Evolutionary conservation across 345 rosid genomes (phyloP), one percentile per base, ranked within the genome.

Genomic region (Euphorbia tirucalli): DNA sequence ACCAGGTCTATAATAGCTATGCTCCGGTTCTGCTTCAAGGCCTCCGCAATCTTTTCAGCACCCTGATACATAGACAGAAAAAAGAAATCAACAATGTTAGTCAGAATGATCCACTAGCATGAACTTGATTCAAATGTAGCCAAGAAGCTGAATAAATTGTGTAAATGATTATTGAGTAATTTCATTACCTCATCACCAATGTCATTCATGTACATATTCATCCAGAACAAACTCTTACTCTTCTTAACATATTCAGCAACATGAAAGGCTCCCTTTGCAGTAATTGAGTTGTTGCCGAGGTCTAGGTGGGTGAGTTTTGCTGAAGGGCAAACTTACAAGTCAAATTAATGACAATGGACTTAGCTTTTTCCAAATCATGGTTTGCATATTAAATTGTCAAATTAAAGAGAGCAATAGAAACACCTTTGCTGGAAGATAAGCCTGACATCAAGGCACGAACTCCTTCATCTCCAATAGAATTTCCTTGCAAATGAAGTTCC

Each of bases 121-220:
- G 16, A 48, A 30, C 7, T 55, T 54, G 58, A 21, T 13, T 71
- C 22, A 48, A 21, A 46, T 14, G 31, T 31, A 11, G 5, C 49
- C 62, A 71, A 66, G 21, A 70, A 14, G 37, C 31, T 43, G n/a
- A 30, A 69, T 30, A 19, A 35, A 19, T 27, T 13, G 59, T 52
- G 11, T 4, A 31, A 27, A 69, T 18, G 18, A 67, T 27, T 44
- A 68, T 30, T 48, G 25, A 60, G 61, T 70, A 71, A 70, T 19
- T 57, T 31, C 44, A 70, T 60, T 86, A 94, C 97, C 97, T 90
- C 95, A 80, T 92, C 96, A 22, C 97, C 92, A 32, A 94, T 83
- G 85, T 94, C 98, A 80, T 94, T 92, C 98, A 94, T 94, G 86
- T 94, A 92, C 72, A 94, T 81, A 79, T 94, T 94, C 84, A 94